These are phyloP conservation scores for Chenopodium formosanum DNA, from an alignment of 148 eudicot species.

Conservation along the genomic window DNA sequence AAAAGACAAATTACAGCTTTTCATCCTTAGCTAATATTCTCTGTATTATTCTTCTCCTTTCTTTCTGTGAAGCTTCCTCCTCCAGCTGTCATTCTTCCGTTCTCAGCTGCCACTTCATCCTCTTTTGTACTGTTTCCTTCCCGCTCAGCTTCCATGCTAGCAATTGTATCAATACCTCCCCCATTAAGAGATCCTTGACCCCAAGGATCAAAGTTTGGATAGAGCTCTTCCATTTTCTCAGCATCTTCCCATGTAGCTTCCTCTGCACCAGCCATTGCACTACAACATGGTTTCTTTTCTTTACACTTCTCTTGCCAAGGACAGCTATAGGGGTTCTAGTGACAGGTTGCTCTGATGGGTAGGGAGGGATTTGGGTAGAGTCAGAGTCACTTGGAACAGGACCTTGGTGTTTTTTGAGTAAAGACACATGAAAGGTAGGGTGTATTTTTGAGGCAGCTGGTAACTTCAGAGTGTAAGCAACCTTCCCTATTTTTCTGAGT, in stretches of 20 bases:
- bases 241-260: not conserved
- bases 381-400: no score
- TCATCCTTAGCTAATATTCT: no score
- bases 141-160: no score
- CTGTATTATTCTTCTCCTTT: no score
- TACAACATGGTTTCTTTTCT: not conserved
- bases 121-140: no score
- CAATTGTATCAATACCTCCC: not conserved
- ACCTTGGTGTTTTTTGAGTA: not conserved
- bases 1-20: no score
- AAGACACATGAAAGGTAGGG: not conserved
- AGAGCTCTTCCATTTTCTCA: not conserved
- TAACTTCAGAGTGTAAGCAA: not conserved
- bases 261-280: not conserved
- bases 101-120: no score
- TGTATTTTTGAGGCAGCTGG: not conserved
- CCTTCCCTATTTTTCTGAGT: not conserved
- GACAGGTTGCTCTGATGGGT: no score
- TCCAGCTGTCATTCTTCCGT: no score
- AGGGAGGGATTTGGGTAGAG: no score
- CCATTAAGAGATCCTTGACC: slow-evolving; percentile 7
- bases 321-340: not conserved
- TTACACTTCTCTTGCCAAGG: not conserved
- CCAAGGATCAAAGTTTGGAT: slow-evolving; percentile 4
- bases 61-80: no score